A percentile compares a stretch with the other conserved stretches of the same genome.
These are phyloP conservation scores for Sungouiella thailandica DNA, from an alignment of 805 yeast species.

Conservation along the genomic window DNA sequence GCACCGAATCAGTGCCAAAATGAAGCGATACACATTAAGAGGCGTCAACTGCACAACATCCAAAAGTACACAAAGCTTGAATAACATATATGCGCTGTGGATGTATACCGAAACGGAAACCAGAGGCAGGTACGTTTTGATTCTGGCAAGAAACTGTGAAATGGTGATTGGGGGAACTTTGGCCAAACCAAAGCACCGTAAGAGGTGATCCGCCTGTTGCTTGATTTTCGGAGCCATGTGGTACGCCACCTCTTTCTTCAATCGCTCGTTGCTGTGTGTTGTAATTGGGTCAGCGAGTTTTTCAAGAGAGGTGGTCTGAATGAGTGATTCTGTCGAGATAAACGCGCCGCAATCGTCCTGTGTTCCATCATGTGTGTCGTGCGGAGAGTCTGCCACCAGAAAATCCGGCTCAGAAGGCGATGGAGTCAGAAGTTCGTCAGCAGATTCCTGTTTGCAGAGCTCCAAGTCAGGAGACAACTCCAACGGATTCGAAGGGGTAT, in stretches of 20 bases:
- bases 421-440: not conserved
- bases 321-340: slow-evolving; percentile 21
- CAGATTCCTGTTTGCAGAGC: not conserved
- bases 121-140: slow-evolving; percentile 36
- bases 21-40: slow-evolving; percentile 35
- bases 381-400: not conserved
- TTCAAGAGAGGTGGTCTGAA: slow-evolving; percentile 13
- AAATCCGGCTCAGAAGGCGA: not conserved
- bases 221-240: slow-evolving; percentile 13
- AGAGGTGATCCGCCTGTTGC: slow-evolving; percentile 24
- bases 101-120: slow-evolving; percentile 35
- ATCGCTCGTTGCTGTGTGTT: slow-evolving; percentile 12
- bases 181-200: slow-evolving; percentile 29
- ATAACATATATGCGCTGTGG: slow-evolving; percentile 36
- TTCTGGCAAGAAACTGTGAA: slow-evolving; percentile 31
- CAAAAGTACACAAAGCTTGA: slow-evolving; percentile 29
- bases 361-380: too few relatives aligned
- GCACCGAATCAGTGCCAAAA: slow-evolving; percentile 35
- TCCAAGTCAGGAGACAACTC: not conserved
- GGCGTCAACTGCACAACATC: slow-evolving; percentile 29
- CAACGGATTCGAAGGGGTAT: too few relatives aligned
- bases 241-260: slow-evolving; percentile 19
- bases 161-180: slow-evolving; percentile 32
- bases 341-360: too few relatives aligned
- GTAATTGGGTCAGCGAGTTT: slow-evolving; percentile 14